Base-by-base conservation (phyloP, 495 filamentous ascomycete genomes). In the Aspergillus diversus region DNA sequence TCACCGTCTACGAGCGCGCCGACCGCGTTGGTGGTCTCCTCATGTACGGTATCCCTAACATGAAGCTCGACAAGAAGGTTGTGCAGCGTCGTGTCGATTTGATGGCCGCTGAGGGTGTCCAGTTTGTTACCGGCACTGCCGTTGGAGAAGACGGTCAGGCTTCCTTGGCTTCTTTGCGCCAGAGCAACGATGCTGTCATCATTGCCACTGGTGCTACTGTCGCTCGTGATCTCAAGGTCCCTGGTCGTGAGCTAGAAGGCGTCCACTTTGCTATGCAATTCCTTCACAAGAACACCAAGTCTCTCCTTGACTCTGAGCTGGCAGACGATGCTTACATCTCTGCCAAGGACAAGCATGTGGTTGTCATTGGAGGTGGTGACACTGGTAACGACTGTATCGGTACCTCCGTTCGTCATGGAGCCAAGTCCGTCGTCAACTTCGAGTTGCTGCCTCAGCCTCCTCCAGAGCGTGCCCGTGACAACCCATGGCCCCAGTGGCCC, bases 381-480 rank as follows among this genome's bases (percentile, higher is more conserved):
- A 99, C 95, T 49, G 95, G 95, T 69, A 99, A 99, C 74, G 95
- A 99, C 77, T 99, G 95, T 79, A 97, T 99, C 74, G 95, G 96
- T 75, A 99, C 95, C 47, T 96, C 96, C 5, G 92, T 99, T 66
- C 96, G 95, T 55, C 95, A 99, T 74, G 95, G 95, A 58, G 95
- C 95, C 66, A 97, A 95, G 77, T 96, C 91, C 3, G 92, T 99
- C 61, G 89, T 89, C 75, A 99, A 99, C 85, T 98, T 99, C 69
- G 95, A 99, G 81, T 83, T 99, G 32, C 87, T 99, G 46, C 95
- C 95, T 32, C 92, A 97, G 74, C 95, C 96, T 67, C 94, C 93
- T 9, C 87, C 91, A 66, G 90, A 97, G 84, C 93, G 95, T 75
- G 93, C 92, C 61, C 87, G 90, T 63, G 95, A 98, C 78, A 99